Evolutionary conservation across 306 rosid genomes (phyloP).

Genomic region (Hylodesmum podocarpum): DNA sequence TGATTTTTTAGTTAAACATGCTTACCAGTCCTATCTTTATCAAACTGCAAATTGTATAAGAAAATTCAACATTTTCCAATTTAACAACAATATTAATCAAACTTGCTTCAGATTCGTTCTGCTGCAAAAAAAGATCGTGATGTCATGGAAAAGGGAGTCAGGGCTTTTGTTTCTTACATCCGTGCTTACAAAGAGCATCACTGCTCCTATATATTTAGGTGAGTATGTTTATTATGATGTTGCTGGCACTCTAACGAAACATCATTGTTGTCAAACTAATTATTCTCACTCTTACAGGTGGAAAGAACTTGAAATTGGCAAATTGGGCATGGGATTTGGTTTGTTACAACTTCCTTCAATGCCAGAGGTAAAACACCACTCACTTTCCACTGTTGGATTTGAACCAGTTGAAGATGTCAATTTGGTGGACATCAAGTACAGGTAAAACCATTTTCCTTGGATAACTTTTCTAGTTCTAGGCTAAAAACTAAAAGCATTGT

Average conservation of each 20-base stretch:
- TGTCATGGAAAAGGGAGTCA: slow-evolving; percentile 86
- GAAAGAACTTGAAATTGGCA: slow-evolving; percentile 96
- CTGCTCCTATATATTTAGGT: slow-evolving; percentile 89
- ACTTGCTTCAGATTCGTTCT: slow-evolving; percentile 60
- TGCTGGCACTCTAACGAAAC: slow-evolving; percentile 8
- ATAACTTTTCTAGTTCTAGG: slow-evolving; percentile 5
- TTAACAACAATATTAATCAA: slow-evolving; percentile 16
- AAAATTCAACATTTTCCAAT: not conserved
- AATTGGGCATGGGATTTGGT: slow-evolving; percentile 86
- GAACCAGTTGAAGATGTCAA: slow-evolving; percentile 71
- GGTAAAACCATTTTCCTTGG: slow-evolving; percentile 45
- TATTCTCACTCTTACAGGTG: slow-evolving; percentile 47
- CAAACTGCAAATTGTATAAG: not conserved
- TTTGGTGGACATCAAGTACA: slow-evolving; percentile 69
- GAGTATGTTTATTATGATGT: slow-evolving; percentile 5
- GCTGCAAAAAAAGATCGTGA: slow-evolving; percentile 84
- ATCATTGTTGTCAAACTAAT: slow-evolving; percentile 12
- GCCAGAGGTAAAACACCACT: slow-evolving; percentile 73
- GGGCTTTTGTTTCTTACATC: slow-evolving; percentile 90
- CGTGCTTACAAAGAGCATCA: slow-evolving; percentile 92
- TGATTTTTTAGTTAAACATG: not conserved
- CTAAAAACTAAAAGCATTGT: slow-evolving; percentile 20
- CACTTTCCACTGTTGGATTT: slow-evolving; percentile 79
- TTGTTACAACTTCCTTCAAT: slow-evolving; percentile 83
- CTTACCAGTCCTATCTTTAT: not conserved